phyloP scores from a whole-genome alignment of 2,329 filamentous ascomycete genomes.

The Calonectria ilicicola region DNA sequence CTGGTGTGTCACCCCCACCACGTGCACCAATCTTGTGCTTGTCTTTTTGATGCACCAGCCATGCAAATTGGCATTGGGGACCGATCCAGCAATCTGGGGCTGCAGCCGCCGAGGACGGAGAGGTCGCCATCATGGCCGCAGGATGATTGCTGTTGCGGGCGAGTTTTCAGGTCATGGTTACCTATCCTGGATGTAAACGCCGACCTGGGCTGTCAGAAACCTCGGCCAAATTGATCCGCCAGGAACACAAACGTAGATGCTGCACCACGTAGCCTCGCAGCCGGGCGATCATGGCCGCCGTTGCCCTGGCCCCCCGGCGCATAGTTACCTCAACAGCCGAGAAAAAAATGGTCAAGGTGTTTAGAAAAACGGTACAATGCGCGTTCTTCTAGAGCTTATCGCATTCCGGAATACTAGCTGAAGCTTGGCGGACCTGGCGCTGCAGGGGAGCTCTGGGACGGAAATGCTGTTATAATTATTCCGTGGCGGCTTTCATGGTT shows the following conservation, averaged over 20 bases:
- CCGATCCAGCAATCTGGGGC: neutral
- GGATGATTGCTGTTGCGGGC: constrained; percentile 14
- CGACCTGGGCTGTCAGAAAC: neutral
- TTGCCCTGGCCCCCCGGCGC: neutral
- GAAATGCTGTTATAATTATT: constrained; percentile 22
- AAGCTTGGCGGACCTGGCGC: neutral
- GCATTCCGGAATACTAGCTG: constrained; percentile 5
- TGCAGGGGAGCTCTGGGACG: neutral
- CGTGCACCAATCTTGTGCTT: constrained; percentile 5
- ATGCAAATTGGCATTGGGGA: neutral
- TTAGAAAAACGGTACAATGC: neutral
- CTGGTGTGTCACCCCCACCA: neutral
- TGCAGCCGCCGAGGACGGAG: constrained; percentile 4
- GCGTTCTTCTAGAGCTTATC: constrained; percentile 13
- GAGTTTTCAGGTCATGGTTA: neutral
- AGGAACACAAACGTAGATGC: neutral
- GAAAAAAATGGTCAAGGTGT: neutral
- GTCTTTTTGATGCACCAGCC: neutral
- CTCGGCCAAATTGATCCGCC: constrained; percentile 4
- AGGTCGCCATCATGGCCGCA: constrained; percentile 20
- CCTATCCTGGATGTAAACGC: neutral
- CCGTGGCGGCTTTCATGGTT: constrained; percentile 17
- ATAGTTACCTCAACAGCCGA: neutral
- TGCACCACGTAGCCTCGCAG: constrained; percentile 17
- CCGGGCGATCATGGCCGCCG: constrained; percentile 5